Conservation (phyloP, 495 filamentous ascomycete genomes). For the Hapsidospora chrysogenum region DNA sequence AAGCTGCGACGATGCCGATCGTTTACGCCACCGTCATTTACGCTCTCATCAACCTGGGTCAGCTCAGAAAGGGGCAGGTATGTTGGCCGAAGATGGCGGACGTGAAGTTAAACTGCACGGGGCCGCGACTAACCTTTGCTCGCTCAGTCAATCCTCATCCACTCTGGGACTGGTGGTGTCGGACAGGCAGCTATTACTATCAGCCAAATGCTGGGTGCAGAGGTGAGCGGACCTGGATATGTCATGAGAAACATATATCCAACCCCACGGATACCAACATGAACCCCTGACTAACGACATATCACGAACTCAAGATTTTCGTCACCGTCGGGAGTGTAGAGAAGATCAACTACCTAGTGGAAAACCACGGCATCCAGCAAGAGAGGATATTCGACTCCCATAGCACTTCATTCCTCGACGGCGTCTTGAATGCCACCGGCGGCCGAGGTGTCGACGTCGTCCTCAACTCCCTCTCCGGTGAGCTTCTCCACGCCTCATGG, state of each 20-base stretch:
- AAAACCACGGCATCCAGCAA: slow-evolving; percentile 28
- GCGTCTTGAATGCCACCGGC: slow-evolving; percentile 27
- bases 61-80: slow-evolving; percentile 26
- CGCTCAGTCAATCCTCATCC: slow-evolving; percentile 44
- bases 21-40: slow-evolving; percentile 38
- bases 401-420: slow-evolving; percentile 21
- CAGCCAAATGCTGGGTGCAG: too few relatives aligned
- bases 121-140: too few relatives aligned
- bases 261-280: too few relatives aligned
- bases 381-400: slow-evolving; percentile 35
- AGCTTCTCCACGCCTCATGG: slow-evolving; percentile 33
- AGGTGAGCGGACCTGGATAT: too few relatives aligned
- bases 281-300: too few relatives aligned
- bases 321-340: slow-evolving; percentile 32
- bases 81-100: too few relatives aligned
- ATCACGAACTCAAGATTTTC: slow-evolving; percentile 36
- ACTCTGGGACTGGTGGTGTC: slow-evolving; percentile 36
- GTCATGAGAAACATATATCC: too few relatives aligned
- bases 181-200: slow-evolving; percentile 42
- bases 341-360: slow-evolving; percentile 26
- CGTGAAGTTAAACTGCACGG: too few relatives aligned
- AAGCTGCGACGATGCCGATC: slow-evolving; percentile 33
- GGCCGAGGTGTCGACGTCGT: too few relatives aligned
- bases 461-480: slow-evolving; percentile 40
- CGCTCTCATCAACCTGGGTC: slow-evolving; percentile 19